phyloP scores from a whole-genome alignment of 1,139 yeast species.

The Nakaseomyces uthaithaninus region DNA sequence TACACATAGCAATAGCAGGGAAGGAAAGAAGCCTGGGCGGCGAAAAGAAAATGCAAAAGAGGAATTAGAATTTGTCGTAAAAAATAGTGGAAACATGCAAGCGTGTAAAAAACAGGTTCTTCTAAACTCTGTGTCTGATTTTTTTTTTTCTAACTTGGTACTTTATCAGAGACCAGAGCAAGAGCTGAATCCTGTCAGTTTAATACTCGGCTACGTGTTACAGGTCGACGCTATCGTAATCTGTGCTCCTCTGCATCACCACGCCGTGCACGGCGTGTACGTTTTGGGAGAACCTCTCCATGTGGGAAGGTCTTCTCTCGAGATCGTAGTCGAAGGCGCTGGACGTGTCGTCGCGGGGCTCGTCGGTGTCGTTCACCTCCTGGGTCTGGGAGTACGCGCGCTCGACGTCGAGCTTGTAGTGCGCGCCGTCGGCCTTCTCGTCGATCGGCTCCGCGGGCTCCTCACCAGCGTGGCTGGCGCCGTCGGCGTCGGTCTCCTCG shows the following conservation, averaged over 20 bases:
- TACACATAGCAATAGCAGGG: no score
- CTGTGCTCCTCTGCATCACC: conserved; percentile 4
- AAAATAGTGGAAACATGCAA: no score
- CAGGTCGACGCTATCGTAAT: conserved; percentile 2
- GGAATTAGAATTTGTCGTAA: no score
- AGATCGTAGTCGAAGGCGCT: conserved; percentile 2
- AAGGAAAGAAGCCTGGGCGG: no score
- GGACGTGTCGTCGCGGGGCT: conserved; percentile 4
- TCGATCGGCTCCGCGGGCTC: neutral
- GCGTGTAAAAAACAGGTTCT: no score
- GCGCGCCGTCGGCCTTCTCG: neutral
- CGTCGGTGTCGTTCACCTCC: conserved; percentile 6
- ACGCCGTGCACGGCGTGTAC: conserved; percentile 8
- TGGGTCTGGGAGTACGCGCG: conserved; percentile 1
- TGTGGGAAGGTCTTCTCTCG: conserved; percentile 3
- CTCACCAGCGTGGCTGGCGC: neutral
- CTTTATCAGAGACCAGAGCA: no score
- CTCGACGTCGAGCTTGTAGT: neutral
- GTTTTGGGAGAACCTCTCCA: conserved; percentile 7
- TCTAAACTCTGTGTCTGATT: no score
- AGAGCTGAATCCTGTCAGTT: neutral
- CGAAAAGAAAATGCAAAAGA: no score
- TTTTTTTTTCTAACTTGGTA: conserved; percentile 77
- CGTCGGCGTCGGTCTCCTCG: conserved; percentile 4
- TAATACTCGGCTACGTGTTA: neutral